A percentile compares a stretch with the other conserved stretches of the same genome.
Evolutionary conservation across 306 rosid species (phyloP).

Genomic region (Aeschynomene evenia): DNA sequence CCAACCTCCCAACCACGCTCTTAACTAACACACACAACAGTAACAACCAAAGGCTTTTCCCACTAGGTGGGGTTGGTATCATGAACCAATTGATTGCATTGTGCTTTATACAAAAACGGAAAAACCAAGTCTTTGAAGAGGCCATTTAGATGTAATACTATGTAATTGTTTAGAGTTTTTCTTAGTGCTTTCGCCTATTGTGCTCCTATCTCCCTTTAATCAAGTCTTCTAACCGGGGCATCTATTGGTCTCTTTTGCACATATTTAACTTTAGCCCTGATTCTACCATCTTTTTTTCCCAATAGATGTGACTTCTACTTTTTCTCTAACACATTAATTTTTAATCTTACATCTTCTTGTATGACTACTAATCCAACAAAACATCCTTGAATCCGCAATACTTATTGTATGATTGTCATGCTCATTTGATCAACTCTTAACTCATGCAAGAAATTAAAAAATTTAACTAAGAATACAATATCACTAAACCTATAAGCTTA

Average conservation of each 20-base stretch:
- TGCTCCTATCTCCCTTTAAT: not conserved
- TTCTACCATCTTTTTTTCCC: not conserved
- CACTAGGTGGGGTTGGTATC: too few species aligned
- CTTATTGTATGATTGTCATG: not conserved
- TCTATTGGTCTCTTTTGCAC: not conserved
- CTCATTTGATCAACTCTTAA: not conserved
- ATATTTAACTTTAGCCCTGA: not conserved
- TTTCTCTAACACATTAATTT: not conserved
- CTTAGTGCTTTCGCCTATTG: not conserved
- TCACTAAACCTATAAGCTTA: constrained; percentile 9
- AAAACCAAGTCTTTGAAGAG: not conserved
- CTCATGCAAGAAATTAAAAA: constrained; percentile 5
- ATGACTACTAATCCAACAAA: not conserved
- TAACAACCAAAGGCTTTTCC: not conserved
- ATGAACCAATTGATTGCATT: not conserved
- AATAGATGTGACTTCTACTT: not conserved
- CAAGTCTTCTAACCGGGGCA: not conserved
- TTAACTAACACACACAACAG: not conserved
- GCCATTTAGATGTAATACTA: not conserved
- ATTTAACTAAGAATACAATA: not conserved
- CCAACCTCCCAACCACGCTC: constrained; percentile 12
- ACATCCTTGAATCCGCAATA: not conserved
- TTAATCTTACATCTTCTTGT: not conserved
- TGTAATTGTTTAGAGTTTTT: not conserved
- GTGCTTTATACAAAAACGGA: not conserved